Base-by-base conservation (phyloP, 2,329 filamentous ascomycete genomes). In the Bertia moriformis region DNA sequence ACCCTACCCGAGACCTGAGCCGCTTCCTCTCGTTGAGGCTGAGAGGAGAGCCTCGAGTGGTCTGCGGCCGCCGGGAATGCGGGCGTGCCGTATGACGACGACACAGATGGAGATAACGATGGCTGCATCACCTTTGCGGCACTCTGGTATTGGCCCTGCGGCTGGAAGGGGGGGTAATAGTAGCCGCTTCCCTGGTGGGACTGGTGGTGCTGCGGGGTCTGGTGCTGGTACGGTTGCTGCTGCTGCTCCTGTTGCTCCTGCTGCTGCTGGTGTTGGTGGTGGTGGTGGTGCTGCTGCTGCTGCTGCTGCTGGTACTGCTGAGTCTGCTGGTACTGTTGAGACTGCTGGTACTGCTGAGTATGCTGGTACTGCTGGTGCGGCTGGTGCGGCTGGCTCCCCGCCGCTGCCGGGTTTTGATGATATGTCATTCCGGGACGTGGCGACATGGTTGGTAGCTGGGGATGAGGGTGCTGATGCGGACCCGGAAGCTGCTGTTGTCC, bases 241-340 rank as follows among this genome's bases (percentile, higher is more conserved):
- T 27, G 22, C 22, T 27, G 22, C 7, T 27, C 7, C 22, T 27
- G 22, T n/a, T 27, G 22, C 7, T 27, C 7, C 22, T 27, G 22
- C 22, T 27, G 22, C 7, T 27, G 22, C 22, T 27, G 22, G n/a
- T 27, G 22, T 27, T 27, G 22, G 7, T 27, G 22, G 22, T 27
- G 22, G 39, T 64, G 49, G 37, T 41, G 52, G 30, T 45, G 45
- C 33, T 51, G 57, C 37, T 48, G 48, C 15, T 33, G n/a, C n/a
- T 38, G 22, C 18, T 4, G 22, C 7, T 14, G 54, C 32, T 58
- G 62, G 45, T 56, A 48, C 14, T 60, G 54, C 4, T 60, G 47
- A 35, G 66, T 46, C 14, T 63, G 60, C 12, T 57, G 61, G n/a
- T 55, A 49, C 44, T 64, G 57, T 20, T 62, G 62, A 24, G 51